These are phyloP conservation scores for Candida nemodendra DNA, from an alignment of 805 yeast species.

Conservation along the genomic window DNA sequence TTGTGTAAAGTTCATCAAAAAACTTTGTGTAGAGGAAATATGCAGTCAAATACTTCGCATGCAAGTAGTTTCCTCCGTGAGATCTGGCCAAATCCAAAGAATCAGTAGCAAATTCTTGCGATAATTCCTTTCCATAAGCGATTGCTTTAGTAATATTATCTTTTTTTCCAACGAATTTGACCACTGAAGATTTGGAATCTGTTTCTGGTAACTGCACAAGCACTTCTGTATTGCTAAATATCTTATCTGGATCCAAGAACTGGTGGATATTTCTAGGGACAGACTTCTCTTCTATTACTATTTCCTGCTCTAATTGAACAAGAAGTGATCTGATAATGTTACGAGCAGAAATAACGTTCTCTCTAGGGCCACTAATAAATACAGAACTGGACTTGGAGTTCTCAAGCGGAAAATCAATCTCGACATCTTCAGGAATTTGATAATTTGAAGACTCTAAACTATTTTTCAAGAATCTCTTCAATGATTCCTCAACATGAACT, in stretches of 20 bases:
- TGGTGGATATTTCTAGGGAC: conserved; percentile 71
- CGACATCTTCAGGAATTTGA: conserved; percentile 26
- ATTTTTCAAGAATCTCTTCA: conserved; percentile 46
- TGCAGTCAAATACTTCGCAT: conserved; percentile 73
- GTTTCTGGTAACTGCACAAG: conserved; percentile 52
- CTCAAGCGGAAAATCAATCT: conserved; percentile 27
- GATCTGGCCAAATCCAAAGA: conserved; percentile 83
- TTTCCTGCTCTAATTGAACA: conserved; percentile 41
- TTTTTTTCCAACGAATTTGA: conserved; percentile 62
- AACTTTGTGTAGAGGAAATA: conserved; percentile 56
- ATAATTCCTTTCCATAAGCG: conserved; percentile 54
- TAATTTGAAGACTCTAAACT: conserved; percentile 26
- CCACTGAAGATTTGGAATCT: conserved; percentile 43
- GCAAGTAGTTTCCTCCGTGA: conserved; percentile 74
- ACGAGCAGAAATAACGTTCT: conserved; percentile 55
- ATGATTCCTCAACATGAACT: conserved; percentile 41
- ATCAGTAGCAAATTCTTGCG: conserved; percentile 60
- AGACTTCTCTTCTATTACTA: conserved; percentile 53
- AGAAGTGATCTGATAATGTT: conserved; percentile 46
- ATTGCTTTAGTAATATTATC: conserved; percentile 60
- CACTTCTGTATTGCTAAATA: conserved; percentile 55
- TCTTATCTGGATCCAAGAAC: conserved; percentile 56
- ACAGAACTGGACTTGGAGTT: conserved; percentile 43
- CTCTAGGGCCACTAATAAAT: conserved; percentile 69
- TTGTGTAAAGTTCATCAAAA: conserved; percentile 44